A percentile compares a stretch with the other conserved stretches of the same genome.
Evolutionary conservation across 2,329 filamentous ascomycete species (phyloP).

Genomic region (Ophiostoma sp.): DNA sequence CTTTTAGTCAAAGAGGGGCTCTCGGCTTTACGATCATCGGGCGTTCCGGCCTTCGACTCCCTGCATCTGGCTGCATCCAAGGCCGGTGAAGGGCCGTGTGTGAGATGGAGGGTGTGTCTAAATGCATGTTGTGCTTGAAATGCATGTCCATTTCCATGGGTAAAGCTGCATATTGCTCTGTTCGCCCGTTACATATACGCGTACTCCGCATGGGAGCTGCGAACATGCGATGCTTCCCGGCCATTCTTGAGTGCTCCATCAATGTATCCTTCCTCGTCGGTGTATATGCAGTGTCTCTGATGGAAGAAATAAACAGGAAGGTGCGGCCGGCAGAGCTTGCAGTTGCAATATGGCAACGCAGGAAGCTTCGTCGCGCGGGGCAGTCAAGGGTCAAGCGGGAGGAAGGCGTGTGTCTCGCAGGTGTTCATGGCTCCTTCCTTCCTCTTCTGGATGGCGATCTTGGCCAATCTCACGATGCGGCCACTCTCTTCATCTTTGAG

Average conservation of each 20-base stretch:
- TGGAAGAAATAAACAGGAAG: background rate
- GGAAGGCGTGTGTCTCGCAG: background rate
- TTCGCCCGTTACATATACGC: background rate
- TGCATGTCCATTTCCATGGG: constrained; percentile 4
- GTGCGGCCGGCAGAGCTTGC: constrained; percentile 1
- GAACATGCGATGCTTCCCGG: background rate
- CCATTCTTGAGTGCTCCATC: background rate
- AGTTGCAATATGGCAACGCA: background rate
- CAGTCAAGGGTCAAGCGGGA: background rate
- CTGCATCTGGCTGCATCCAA: background rate
- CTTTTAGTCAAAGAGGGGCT: background rate
- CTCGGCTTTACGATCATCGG: background rate
- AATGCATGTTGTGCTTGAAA: background rate
- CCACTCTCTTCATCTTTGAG: background rate
- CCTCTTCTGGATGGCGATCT: background rate
- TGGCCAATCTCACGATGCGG: background rate
- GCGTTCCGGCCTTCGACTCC: background rate
- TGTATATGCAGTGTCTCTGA: background rate
- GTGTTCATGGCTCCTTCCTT: background rate
- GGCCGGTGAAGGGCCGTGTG: background rate
- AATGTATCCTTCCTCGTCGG: background rate
- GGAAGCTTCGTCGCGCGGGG: background rate
- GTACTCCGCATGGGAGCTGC: background rate
- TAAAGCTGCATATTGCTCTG: background rate
- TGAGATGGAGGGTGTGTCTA: background rate